Conservation (phyloP, 202 grass and related monocot species). For the Zoysia matrella region DNA sequence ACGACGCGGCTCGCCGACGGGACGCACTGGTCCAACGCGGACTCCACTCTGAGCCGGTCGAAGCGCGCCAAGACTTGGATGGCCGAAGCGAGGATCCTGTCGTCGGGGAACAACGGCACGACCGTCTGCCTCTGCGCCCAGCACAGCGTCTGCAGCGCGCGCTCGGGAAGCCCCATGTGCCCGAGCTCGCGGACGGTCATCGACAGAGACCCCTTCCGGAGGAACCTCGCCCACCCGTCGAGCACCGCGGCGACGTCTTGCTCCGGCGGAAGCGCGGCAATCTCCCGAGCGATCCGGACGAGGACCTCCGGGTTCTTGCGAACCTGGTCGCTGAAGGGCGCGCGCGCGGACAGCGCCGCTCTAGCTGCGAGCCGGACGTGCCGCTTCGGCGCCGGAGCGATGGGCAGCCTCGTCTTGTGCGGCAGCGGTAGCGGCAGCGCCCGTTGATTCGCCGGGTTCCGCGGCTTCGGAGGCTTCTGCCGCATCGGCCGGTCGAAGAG, state of each 20-base stretch:
- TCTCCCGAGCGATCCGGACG: constrained; percentile 70
- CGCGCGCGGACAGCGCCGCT: constrained; percentile 39
- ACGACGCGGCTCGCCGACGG: constrained; percentile 64
- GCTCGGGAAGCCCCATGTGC: constrained; percentile 76
- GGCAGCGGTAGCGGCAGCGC: constrained; percentile 56
- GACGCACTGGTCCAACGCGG: constrained; percentile 60
- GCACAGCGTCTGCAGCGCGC: constrained; percentile 73
- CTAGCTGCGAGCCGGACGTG: constrained; percentile 53
- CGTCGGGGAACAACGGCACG: constrained; percentile 64
- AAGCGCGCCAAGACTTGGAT: constrained; percentile 76
- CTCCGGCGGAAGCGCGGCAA: constrained; percentile 45
- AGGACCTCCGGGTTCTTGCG: constrained; percentile 72
- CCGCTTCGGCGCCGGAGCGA: constrained; percentile 55
- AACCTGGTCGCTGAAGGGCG: constrained; percentile 60
- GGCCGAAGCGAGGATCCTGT: constrained; percentile 67
- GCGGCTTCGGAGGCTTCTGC: constrained; percentile 37
- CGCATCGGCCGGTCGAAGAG: constrained; percentile 74
- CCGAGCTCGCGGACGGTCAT: constrained; percentile 87
- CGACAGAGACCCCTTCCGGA: constrained; percentile 84
- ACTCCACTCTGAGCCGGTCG: constrained; percentile 51
- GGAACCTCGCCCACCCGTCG: constrained; percentile 61
- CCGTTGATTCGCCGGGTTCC: constrained; percentile 45
- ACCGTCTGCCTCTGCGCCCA: constrained; percentile 69
- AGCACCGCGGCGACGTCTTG: constrained; percentile 62
- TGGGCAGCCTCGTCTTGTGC: constrained; percentile 50